Percentiles rank a stretch among this genome's conserved stretches.
phyloP scores from a whole-genome alignment of 257 asterid species.

The Striga asiatica region DNA sequence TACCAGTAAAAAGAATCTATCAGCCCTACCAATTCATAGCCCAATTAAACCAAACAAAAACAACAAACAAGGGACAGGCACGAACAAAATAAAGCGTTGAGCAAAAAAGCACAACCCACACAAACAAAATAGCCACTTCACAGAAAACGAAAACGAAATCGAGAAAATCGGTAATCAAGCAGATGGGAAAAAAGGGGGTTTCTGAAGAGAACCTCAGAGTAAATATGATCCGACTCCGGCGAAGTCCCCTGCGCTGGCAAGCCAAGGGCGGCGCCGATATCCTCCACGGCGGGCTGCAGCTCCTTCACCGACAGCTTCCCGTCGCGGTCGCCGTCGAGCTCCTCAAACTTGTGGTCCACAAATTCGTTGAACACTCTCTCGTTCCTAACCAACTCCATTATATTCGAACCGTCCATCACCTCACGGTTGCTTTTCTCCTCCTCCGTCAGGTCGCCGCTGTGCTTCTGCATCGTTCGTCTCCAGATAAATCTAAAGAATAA shows the following conservation, averaged over 20 bases:
- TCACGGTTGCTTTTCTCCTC: constrained; percentile 24
- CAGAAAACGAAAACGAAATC: too few species aligned
- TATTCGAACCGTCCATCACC: constrained; percentile 93
- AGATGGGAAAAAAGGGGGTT: neutral
- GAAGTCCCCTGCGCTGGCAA: constrained; percentile 71
- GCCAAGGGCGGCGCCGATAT: constrained; percentile 82
- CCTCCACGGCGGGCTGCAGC: constrained; percentile 73
- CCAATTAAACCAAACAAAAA: too few species aligned
- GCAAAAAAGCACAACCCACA: too few species aligned
- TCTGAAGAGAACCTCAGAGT: constrained; percentile 41
- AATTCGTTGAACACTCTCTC: constrained; percentile 58
- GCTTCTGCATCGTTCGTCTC: constrained; percentile 18
- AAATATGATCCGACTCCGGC: constrained; percentile 61
- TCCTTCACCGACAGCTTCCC: constrained; percentile 76
- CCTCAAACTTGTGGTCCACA: constrained; percentile 74
- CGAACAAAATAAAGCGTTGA: neutral
- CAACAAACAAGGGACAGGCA: neutral
- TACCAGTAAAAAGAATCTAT: too few species aligned
- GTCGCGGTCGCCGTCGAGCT: constrained; percentile 69
- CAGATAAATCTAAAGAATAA: neutral
- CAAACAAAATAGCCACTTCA: too few species aligned
- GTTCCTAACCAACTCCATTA: constrained; percentile 88
- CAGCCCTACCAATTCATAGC: too few species aligned
- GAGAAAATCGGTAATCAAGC: neutral
- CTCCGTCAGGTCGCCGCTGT: constrained; percentile 14